Conservation (phyloP, 75 land plant genomes). For the Sequoiadendron giganteum region DNA sequence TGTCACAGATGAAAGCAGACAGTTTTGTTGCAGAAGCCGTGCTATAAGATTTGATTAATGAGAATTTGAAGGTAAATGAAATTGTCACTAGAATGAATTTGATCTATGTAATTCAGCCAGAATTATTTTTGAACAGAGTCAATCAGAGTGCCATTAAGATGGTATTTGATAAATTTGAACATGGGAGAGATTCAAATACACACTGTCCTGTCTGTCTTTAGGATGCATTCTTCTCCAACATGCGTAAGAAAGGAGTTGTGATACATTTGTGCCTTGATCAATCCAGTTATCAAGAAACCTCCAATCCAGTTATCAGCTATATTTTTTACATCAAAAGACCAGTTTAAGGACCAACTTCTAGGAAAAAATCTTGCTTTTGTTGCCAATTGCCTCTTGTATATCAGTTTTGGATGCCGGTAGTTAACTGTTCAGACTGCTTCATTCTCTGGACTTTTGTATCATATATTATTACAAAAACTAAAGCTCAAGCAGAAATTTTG, state of each 20-base stretch:
- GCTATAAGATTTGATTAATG: background rate
- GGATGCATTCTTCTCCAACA: background rate
- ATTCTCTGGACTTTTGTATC: background rate
- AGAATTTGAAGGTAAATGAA: background rate
- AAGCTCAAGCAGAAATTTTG: too few species aligned
- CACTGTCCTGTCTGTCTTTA: background rate
- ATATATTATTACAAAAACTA: background rate
- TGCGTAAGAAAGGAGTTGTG: background rate
- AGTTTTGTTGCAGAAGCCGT: background rate
- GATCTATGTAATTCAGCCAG: background rate
- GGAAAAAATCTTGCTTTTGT: background rate
- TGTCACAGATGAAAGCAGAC: conserved; percentile 44
- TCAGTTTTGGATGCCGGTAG: background rate
- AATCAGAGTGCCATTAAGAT: background rate
- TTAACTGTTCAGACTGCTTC: background rate
- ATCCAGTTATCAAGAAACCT: background rate
- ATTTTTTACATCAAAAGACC: background rate
- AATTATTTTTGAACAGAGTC: background rate
- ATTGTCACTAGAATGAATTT: background rate
- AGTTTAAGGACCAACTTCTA: background rate
- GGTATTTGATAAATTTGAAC: background rate
- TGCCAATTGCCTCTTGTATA: background rate
- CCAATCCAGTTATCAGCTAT: background rate
- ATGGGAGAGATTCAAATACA: background rate
- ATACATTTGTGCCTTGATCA: background rate